phyloP scores from a whole-genome alignment of 208 protist genomes.

The Crithidia fasciculata region DNA sequence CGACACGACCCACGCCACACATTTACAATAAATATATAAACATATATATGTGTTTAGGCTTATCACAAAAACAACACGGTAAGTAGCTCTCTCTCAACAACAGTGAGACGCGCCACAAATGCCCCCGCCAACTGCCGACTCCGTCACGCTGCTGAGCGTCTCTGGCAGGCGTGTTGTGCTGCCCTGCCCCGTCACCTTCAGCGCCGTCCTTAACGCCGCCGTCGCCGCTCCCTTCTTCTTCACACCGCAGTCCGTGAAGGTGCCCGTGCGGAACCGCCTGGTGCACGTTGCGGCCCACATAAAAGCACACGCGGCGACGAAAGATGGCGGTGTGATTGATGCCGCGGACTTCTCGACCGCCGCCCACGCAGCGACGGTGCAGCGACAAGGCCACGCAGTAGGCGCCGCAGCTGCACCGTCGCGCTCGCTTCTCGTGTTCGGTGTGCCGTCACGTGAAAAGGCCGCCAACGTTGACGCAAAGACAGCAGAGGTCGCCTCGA shows the following conservation, averaged over 20 bases:
- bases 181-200: slow-evolving; percentile 45
- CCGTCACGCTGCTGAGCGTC: slow-evolving; percentile 48
- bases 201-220: slow-evolving; percentile 39
- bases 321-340: slow-evolving; percentile 14
- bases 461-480: not conserved
- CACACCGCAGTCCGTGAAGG: slow-evolving; percentile 40
- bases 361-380: not conserved
- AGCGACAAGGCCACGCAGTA: not conserved
- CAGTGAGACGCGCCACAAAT: not conserved
- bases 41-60: slow-evolving; percentile 31
- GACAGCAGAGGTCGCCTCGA: not conserved
- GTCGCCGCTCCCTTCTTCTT: slow-evolving; percentile 41
- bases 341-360: slow-evolving; percentile 20
- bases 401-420: not conserved
- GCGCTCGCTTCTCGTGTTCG: slow-evolving; percentile 30
- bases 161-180: slow-evolving; percentile 45
- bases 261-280: slow-evolving; percentile 24
- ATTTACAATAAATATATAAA: slow-evolving; percentile 3
- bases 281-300: slow-evolving; percentile 19
- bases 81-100: not conserved
- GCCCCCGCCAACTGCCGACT: not conserved
- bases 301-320: not conserved
- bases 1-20: not conserved
- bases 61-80: slow-evolving; percentile 1
- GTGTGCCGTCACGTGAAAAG: slow-evolving; percentile 21